These are phyloP conservation scores for Apiospora marii DNA, from an alignment of 2,329 filamentous ascomycete genomes.

Conservation along the genomic window DNA sequence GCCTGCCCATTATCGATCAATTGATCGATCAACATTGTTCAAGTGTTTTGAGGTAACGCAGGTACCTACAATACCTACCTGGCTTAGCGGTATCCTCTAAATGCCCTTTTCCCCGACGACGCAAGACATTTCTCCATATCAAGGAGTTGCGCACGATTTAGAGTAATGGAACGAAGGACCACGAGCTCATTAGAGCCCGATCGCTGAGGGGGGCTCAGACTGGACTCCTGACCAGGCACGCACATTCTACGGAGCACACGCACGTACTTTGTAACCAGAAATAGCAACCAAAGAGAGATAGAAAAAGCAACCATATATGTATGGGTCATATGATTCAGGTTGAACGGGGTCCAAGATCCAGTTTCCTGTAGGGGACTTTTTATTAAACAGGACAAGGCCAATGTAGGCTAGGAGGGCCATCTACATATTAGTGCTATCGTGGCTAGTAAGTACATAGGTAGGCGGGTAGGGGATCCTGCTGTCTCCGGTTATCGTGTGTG, in stretches of 20 bases:
- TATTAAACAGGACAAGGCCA: background rate
- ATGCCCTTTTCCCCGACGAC: background rate
- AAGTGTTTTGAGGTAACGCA: background rate
- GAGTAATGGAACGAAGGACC: background rate
- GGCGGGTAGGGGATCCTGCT: background rate
- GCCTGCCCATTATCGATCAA: background rate
- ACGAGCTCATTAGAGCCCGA: background rate
- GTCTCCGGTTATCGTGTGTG: background rate
- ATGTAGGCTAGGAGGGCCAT: background rate
- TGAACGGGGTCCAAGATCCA: constrained; percentile 16
- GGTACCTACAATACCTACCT: background rate
- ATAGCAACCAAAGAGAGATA: background rate
- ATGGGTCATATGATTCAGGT: constrained; percentile 1
- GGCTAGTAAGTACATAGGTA: background rate
- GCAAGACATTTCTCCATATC: constrained; percentile 15
- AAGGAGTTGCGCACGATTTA: background rate
- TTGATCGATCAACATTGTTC: background rate
- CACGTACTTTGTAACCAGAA: background rate
- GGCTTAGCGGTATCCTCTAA: background rate
- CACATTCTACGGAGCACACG: background rate
- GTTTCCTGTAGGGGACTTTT: background rate
- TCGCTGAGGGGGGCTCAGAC: constrained; percentile 6
- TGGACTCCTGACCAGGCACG: constrained; percentile 2
- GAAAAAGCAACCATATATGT: constrained; percentile 9
- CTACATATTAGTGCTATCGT: background rate